Conservation (phyloP, 495 filamentous ascomycete genomes). For the Lindgomyces ingoldianus region DNA sequence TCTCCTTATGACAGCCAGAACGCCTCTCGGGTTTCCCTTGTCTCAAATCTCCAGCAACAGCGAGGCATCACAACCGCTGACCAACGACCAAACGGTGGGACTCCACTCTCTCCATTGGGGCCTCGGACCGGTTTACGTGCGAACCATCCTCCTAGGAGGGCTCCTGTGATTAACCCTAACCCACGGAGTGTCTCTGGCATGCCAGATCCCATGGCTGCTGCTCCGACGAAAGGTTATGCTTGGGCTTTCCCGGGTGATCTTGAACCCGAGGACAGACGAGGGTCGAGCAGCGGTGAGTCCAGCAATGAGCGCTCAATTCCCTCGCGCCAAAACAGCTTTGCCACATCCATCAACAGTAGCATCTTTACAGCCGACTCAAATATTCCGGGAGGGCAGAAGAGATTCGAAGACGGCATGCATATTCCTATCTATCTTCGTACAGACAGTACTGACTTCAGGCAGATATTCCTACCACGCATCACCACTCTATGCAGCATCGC, state of each 20-base stretch:
- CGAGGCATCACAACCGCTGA: conserved; percentile 39
- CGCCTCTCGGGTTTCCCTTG: conserved; percentile 46
- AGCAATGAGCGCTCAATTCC: conserved; percentile 37
- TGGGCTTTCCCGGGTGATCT: conserved; percentile 49
- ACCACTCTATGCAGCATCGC: conserved; percentile 49
- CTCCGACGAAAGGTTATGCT: conserved; percentile 48
- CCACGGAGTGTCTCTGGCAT: conserved; percentile 43
- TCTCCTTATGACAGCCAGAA: conserved; percentile 50
- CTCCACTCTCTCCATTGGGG: conserved; percentile 44
- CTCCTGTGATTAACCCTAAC: conserved; percentile 46
- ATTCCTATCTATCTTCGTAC: neutral
- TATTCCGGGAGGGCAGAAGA: conserved; percentile 43
- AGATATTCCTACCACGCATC: conserved; percentile 46
- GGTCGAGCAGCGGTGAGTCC: conserved; percentile 45
- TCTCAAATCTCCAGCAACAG: conserved; percentile 45
- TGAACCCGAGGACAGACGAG: conserved; percentile 41
- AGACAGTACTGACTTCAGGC: conserved; percentile 7
- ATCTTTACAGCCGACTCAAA: conserved; percentile 45
- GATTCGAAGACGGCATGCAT: conserved; percentile 45
- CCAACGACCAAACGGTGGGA: conserved; percentile 41
- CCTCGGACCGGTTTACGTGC: conserved; percentile 25
- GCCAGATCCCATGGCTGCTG: conserved; percentile 48
- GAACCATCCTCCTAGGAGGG: conserved; percentile 40
- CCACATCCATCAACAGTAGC: conserved; percentile 46
- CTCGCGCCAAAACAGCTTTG: conserved; percentile 46